Percentiles rank a stretch among this genome's conserved stretches.
Conservation (phyloP, 768 basidiomycete genomes). For the Leccinum uliginosum region DNA sequence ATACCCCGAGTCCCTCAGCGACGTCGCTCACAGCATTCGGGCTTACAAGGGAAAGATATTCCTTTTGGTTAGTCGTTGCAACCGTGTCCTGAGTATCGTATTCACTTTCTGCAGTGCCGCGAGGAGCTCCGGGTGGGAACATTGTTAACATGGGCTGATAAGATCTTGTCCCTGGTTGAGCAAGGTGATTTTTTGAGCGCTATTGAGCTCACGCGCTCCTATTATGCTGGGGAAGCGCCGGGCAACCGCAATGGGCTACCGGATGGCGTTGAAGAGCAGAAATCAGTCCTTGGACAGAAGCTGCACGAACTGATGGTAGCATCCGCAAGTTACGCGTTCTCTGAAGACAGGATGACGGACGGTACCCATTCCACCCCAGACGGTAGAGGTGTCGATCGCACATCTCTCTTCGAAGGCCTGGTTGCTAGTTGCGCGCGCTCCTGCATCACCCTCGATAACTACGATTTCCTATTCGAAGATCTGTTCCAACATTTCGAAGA, state of each 20-base stretch:
- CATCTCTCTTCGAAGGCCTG: conserved; percentile 82
- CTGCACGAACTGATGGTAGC: conserved; percentile 82
- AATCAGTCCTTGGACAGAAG: conserved; percentile 65
- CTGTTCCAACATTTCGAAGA: conserved; percentile 88
- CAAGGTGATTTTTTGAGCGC: conserved; percentile 86
- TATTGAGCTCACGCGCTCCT: conserved; percentile 79
- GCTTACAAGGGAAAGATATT: conserved; percentile 91
- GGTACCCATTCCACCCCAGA: conserved; percentile 77
- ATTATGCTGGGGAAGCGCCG: conserved; percentile 74
- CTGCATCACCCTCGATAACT: conserved; percentile 74
- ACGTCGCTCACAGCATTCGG: conserved; percentile 67
- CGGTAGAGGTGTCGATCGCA: conserved; percentile 89
- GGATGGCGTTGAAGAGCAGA: conserved; percentile 51
- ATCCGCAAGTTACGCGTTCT: conserved; percentile 86
- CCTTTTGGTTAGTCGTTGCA: conserved; percentile 57
- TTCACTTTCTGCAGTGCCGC: conserved; percentile 44
- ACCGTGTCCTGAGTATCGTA: neutral
- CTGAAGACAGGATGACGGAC: conserved; percentile 91
- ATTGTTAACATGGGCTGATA: conserved; percentile 92
- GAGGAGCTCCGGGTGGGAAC: conserved; percentile 75
- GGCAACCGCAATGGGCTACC: conserved; percentile 89
- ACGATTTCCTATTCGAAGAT: conserved; percentile 89
- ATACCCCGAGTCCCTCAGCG: conserved; percentile 45
- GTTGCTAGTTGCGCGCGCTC: conserved; percentile 75
- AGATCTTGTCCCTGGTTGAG: conserved; percentile 77